Base-by-base conservation (phyloP, 1,284 basidiomycete species). In the Leccinum fallax region DNA sequence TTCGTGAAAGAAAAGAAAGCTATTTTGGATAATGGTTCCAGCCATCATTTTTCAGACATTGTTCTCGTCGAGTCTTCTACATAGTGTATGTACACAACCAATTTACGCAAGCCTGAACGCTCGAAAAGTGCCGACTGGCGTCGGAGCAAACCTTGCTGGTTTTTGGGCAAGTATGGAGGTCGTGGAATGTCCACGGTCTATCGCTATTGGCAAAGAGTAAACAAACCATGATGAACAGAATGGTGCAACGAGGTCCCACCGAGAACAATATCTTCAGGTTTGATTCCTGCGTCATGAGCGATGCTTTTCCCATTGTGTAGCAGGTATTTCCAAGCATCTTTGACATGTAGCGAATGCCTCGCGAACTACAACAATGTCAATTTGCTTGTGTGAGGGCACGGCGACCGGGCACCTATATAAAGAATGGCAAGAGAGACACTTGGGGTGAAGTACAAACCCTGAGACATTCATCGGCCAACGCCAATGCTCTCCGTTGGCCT, bases 191-290 rank as follows among this genome's bases (percentile, higher is more conserved):
- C 10, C 30, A 32, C 10, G 30, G 30, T 32, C 30, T 10, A 32
- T 32, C 1, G 10, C 4, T 32, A 32, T 32, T 32, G 30, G 43
- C 21, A 55, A 48, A 16, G n/a, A 46, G 28, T 64, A 9, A 65
- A 61, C 6, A 15, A 51, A 52, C 10, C 6, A 7, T 53, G 7
- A 24, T n/a, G 11, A 2, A 5, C 15, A 36, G 28, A 53, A 34
- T 2, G 19, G 26, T 4, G 19, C 6, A 30, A 32, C 2, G 13
- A 7, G 5, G 19, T 66, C 77, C 24, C 36, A 84, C 83, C 76
- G 6, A 84, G 71, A 21, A 83, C 77, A 6, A 84, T 60, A 4
- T 82, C 77, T 62, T 82, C 77, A 0, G 81, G 80, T 61, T 74
- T 63, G 30, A 83, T 69, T n/a, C 68, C 69, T 59, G 76, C 73